Evolutionary conservation across 139 green algal species (phyloP).

Genomic region (Marvania coccoides): DNA sequence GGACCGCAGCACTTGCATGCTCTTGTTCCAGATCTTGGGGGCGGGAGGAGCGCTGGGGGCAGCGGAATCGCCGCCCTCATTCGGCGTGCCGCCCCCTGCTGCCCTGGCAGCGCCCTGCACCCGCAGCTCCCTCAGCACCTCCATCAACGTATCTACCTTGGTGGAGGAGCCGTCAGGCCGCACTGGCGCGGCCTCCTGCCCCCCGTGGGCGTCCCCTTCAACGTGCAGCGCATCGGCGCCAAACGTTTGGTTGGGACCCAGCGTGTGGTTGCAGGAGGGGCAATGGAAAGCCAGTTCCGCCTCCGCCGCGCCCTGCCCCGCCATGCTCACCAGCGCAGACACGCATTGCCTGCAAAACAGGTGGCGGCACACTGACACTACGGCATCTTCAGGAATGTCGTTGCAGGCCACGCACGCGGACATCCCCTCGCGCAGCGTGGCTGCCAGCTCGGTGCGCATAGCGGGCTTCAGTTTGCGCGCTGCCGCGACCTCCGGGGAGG

Average conservation of each 20-base stretch:
- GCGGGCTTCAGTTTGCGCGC: conserved; percentile 35
- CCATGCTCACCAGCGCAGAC: conserved; percentile 18
- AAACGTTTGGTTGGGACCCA: conserved; percentile 22
- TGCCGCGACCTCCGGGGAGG: conserved; percentile 37
- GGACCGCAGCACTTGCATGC: neutral
- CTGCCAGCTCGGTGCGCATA: conserved; percentile 30
- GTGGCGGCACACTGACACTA: conserved; percentile 60
- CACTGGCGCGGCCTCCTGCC: neutral
- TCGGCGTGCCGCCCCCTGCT: too few relatives aligned
- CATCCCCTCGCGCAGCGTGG: conserved; percentile 2
- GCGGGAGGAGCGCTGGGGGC: too few relatives aligned
- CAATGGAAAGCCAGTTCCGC: conserved; percentile 18
- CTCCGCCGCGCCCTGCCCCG: conserved; percentile 16
- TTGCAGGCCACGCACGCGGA: conserved; percentile 50
- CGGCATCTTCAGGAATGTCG: conserved; percentile 69
- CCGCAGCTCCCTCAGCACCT: neutral
- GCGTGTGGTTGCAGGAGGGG: conserved; percentile 9
- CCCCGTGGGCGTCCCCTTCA: neutral
- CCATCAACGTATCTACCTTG: neutral
- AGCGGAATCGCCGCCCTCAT: too few relatives aligned
- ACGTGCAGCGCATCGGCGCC: conserved; percentile 33
- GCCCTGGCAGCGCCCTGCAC: too few relatives aligned
- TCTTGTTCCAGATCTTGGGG: neutral
- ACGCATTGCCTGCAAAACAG: conserved; percentile 73
- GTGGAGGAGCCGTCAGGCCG: neutral